Conservation (phyloP, 2,329 filamentous ascomycete genomes). For the Paradendryphiella salina region DNA sequence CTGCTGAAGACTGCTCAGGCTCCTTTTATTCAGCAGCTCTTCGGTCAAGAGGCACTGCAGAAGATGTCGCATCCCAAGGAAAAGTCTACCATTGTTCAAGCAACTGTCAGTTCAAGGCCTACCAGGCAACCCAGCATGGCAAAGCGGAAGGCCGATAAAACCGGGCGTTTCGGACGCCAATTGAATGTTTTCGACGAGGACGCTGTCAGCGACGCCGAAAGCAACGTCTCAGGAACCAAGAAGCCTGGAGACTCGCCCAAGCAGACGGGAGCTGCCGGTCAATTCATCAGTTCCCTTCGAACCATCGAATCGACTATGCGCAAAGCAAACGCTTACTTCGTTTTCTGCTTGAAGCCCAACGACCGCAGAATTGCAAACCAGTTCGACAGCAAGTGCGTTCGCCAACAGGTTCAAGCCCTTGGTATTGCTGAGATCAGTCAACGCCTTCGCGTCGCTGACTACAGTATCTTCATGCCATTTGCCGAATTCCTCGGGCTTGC, state of each 20-base stretch:
- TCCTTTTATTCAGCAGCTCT: slow-evolving; percentile 84
- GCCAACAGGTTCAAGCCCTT: slow-evolving; percentile 90
- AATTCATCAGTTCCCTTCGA: slow-evolving; percentile 86
- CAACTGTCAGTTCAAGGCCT: slow-evolving; percentile 93
- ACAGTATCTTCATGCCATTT: slow-evolving; percentile 93
- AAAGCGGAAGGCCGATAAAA: slow-evolving; percentile 68
- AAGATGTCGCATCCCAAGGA: slow-evolving; percentile 94
- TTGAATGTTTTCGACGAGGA: slow-evolving; percentile 52
- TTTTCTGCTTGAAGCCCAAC: slow-evolving; percentile 97
- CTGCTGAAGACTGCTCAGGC: slow-evolving; percentile 86
- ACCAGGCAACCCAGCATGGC: slow-evolving; percentile 92
- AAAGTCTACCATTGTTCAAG: slow-evolving; percentile 88
- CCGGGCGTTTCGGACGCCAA: slow-evolving; percentile 52
- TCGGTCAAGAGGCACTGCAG: slow-evolving; percentile 93
- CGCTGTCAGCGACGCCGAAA: slow-evolving; percentile 49
- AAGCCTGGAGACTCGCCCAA: slow-evolving; percentile 43
- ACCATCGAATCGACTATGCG: slow-evolving; percentile 87
- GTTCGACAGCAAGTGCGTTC: slow-evolving; percentile 97
- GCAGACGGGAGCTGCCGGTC: slow-evolving; percentile 86
- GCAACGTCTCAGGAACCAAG: slow-evolving; percentile 49
- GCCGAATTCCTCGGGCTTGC: slow-evolving; percentile 90
- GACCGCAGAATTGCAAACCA: slow-evolving; percentile 97
- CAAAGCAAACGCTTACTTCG: slow-evolving; percentile 90
- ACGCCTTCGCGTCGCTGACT: slow-evolving; percentile 87
- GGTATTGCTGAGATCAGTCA: slow-evolving; percentile 98